A percentile compares a stretch with the other conserved stretches of the same genome.
Evolutionary conservation across 2,329 filamentous ascomycete species (phyloP).

Genomic region (Fusarium proliferatum): DNA sequence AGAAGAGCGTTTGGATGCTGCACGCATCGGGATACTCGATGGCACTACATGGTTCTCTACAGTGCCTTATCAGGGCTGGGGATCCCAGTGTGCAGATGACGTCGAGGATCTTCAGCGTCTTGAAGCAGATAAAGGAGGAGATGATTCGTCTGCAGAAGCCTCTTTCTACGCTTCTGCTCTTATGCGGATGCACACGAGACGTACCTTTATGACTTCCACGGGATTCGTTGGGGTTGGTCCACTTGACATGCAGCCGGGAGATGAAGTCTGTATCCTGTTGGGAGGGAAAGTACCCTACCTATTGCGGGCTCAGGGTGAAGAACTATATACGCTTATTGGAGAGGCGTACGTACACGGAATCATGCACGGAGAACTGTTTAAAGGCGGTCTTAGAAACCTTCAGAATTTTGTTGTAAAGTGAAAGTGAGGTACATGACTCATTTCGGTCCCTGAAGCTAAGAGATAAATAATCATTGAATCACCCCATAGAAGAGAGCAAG

Average conservation of each 20-base stretch:
- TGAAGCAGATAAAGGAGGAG: too few species aligned
- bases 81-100: not conserved
- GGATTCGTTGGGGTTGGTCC: not conserved
- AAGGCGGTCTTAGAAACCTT: not conserved
- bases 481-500: too few species aligned
- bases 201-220: not conserved
- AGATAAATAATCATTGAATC: too few species aligned
- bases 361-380: not conserved
- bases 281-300: not conserved
- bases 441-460: too few species aligned
- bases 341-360: not conserved
- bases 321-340: not conserved
- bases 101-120: not conserved
- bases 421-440: too few species aligned
- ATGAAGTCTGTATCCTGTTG: not conserved
- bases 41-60: not conserved
- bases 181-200: not conserved
- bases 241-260: not conserved
- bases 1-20: not conserved
- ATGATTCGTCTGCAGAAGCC: too few species aligned
- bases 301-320: not conserved
- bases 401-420: not conserved
- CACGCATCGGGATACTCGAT: not conserved
- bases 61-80: not conserved
- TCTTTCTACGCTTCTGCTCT: not conserved